phyloP scores from a whole-genome alignment of 768 basidiomycete genomes.

The Bullera alba region DNA sequence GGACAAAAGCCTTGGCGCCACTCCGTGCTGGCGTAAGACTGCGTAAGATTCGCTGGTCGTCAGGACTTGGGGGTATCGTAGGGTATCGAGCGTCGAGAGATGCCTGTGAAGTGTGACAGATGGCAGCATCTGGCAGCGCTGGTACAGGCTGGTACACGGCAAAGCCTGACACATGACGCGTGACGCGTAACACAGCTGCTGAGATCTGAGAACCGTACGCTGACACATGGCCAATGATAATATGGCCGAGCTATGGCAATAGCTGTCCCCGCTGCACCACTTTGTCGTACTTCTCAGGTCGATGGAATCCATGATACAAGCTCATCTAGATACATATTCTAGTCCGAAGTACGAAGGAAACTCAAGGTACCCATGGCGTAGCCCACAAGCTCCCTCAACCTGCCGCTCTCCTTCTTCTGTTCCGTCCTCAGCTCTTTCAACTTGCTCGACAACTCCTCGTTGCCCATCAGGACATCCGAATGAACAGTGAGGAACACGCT shows the following conservation, averaged over 20 bases:
- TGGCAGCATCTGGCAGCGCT: no score
- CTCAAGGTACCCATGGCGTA: conserved; percentile 46
- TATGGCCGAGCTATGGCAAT: background rate
- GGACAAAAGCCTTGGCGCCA: no score
- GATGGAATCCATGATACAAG: background rate
- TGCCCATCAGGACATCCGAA: conserved; percentile 66
- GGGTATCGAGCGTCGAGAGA: no score
- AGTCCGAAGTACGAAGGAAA: conserved; percentile 36
- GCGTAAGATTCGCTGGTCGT: no score
- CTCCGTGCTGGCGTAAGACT: no score
- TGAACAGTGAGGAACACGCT: conserved; percentile 78
- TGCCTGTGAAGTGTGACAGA: no score
- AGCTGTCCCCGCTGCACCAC: background rate
- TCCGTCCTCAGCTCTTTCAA: conserved; percentile 58
- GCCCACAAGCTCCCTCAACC: conserved; percentile 52
- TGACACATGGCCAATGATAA: background rate
- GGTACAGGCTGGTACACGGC: no score
- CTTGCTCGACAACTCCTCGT: conserved; percentile 57
- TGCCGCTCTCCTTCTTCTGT: conserved; percentile 69
- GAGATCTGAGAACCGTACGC: no score
- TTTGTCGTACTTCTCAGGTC: background rate
- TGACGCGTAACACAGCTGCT: no score
- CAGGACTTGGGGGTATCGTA: no score
- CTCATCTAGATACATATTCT: background rate
- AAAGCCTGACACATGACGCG: no score